These are phyloP conservation scores for Lasiosphaeriaceae sp. DNA, from an alignment of 495 filamentous ascomycete genomes.

Conservation along the genomic window DNA sequence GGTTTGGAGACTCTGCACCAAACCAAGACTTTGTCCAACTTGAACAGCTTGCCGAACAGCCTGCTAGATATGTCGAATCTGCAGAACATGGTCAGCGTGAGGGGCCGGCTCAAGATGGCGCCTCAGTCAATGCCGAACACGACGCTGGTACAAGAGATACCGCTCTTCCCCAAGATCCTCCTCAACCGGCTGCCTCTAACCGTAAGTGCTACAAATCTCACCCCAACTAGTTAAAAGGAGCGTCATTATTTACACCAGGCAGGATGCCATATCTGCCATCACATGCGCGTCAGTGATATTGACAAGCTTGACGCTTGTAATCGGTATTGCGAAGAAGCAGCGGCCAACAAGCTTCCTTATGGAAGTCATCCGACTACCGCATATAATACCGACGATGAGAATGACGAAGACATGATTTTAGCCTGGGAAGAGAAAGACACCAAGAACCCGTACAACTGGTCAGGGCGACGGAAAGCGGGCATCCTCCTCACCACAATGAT, in stretches of 20 bases:
- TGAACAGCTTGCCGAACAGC: not conserved
- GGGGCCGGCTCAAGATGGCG: not conserved
- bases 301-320: conserved; percentile 32
- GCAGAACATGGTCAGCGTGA: not conserved
- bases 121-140: not conserved
- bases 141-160: not conserved
- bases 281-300: conserved; percentile 28
- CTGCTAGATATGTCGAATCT: not conserved
- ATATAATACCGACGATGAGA: conserved; percentile 15
- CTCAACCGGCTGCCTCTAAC: not conserved
- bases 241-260: not conserved
- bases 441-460: conserved; percentile 57
- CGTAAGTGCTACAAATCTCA: no score
- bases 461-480: conserved; percentile 52
- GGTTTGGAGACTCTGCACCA: not conserved
- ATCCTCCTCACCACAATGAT: conserved; percentile 56
- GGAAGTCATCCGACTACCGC: not conserved
- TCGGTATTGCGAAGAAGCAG: conserved; percentile 34
- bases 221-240: no score
- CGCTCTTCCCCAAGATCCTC: not conserved
- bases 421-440: conserved; percentile 47
- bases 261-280: conserved; percentile 2
- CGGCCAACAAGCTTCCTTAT: conserved; percentile 22
- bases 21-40: not conserved
- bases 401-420: conserved; percentile 35